Evolutionary conservation across 169 alveolate species (phyloP).

Genomic region (Amoebophrya sp.): DNA sequence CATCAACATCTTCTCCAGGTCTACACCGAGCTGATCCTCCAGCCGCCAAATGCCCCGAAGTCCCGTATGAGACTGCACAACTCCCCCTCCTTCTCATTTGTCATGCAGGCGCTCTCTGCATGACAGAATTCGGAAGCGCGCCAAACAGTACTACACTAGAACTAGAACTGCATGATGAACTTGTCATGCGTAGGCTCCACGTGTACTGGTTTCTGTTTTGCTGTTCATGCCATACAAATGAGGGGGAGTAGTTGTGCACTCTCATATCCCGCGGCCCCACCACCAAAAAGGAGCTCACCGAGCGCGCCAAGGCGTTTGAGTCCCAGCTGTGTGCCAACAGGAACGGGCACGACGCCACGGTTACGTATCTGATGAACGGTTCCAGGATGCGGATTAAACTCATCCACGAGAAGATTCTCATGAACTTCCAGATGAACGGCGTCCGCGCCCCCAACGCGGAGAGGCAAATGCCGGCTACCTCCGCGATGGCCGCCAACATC

Average conservation of each 20-base stretch:
- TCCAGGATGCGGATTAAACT: not conserved
- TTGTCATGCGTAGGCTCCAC: no score
- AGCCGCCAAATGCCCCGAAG: not conserved
- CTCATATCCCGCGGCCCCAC: not conserved
- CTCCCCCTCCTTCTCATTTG: no score
- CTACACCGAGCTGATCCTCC: not conserved
- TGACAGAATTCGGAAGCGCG: no score
- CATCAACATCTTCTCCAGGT: no score
- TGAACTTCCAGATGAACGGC: slow-evolving; percentile 1
- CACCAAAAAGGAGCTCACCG: not conserved
- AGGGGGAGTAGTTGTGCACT: no score
- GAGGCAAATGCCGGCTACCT: not conserved
- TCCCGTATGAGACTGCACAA: no score
- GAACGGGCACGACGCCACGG: not conserved
- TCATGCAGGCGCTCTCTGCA: no score
- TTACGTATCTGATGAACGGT: not conserved
- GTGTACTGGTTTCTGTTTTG: no score
- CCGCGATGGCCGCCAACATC: not conserved
- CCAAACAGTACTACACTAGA: no score
- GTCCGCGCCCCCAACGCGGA: slow-evolving; percentile 8
- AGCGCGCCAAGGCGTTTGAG: slow-evolving; percentile 1
- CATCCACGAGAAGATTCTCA: not conserved
- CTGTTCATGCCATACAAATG: no score
- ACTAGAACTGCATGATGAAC: no score
- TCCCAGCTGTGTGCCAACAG: not conserved